phyloP scores from a whole-genome alignment of 2,329 filamentous ascomycete genomes.

The Cryphonectria nitschkei region DNA sequence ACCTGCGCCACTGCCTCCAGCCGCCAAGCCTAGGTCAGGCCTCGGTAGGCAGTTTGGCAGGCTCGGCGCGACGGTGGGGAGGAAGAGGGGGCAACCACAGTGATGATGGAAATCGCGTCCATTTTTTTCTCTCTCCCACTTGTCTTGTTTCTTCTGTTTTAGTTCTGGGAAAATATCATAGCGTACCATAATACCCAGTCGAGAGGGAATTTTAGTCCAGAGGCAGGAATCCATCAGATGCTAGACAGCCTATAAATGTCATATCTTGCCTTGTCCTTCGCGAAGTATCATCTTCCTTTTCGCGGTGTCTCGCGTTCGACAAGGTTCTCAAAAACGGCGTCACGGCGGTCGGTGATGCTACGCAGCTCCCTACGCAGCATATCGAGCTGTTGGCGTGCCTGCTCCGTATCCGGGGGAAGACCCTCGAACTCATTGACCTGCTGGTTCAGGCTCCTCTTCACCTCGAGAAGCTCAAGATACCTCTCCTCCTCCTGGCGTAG shows the following conservation, averaged over 20 bases:
- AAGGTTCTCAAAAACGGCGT: constrained; percentile 75
- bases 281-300: constrained; percentile 40
- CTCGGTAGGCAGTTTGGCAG: constrained; percentile 71
- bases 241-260: not conserved
- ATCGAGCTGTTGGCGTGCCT: constrained; percentile 73
- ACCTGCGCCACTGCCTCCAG: constrained; percentile 46
- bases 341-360: constrained; percentile 63
- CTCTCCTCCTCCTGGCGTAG: constrained; percentile 61
- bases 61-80: constrained; percentile 72
- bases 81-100: constrained; percentile 51
- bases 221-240: not conserved
- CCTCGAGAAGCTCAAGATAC: constrained; percentile 59
- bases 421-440: constrained; percentile 70
- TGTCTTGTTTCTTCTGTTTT: not conserved
- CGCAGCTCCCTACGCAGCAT: constrained; percentile 66
- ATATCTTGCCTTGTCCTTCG: not conserved
- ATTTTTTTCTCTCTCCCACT: not conserved
- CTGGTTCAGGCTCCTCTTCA: constrained; percentile 62
- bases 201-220: not conserved
- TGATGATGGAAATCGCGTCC: constrained; percentile 27
- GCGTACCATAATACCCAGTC: constrained; percentile 11
- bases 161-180: not conserved
- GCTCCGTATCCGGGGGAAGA: constrained; percentile 70
- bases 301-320: constrained; percentile 64
- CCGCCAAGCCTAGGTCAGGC: constrained; percentile 63